Base-by-base conservation (phyloP, 2,329 filamentous ascomycete genomes). In the Fusarium sp. region DNA sequence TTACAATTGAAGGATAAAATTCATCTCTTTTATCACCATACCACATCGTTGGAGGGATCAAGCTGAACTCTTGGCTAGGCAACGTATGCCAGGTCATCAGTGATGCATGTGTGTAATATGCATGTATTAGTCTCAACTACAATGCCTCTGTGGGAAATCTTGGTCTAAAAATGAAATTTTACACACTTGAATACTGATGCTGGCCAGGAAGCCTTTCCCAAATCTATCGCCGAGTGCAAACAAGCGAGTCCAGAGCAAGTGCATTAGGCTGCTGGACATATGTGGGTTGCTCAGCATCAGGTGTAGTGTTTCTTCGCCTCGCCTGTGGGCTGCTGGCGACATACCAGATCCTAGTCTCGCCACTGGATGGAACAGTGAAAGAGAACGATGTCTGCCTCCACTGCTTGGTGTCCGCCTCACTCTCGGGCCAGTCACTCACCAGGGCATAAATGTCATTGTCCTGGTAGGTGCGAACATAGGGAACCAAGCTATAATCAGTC, bases 241-340 rank as follows among this genome's bases (percentile, higher is more conserved):
- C 10, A 11, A 49, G 21, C 2, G 46, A 46, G 17, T 52, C 53
- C 21, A 58, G 8, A 5, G 19, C 31, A 2, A 59, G 25, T n/a
- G 6, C 35, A n/a, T 59, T 59, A 0, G 46, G 21, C 6, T 54
- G 15, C 7, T 52, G 31, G 25, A 53, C 46, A 31, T 32, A 57
- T 2, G 21, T 3, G 0, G 45, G 33, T 0, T 0, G 25, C 6
- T 33, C 31, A 29, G 32, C 7, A 1, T 57, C 41, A 4, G 56
- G 44, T 2, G 53, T 52, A 1, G 0, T 52, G 8, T 58, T 41
- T 10, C 41, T 32, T 25, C 36, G 49, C 25, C 29, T 47, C 4
- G 52, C 29, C 10, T 58, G 55, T 5, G 55, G 55, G 8, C 55
- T 58, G 21, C 55, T 58, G 0, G 55, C 55, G 15, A 58, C 4